Percentiles rank a stretch among this genome's conserved stretches.
Conservation (phyloP, 2,329 filamentous ascomycete genomes). For the Volutella citrinella region DNA sequence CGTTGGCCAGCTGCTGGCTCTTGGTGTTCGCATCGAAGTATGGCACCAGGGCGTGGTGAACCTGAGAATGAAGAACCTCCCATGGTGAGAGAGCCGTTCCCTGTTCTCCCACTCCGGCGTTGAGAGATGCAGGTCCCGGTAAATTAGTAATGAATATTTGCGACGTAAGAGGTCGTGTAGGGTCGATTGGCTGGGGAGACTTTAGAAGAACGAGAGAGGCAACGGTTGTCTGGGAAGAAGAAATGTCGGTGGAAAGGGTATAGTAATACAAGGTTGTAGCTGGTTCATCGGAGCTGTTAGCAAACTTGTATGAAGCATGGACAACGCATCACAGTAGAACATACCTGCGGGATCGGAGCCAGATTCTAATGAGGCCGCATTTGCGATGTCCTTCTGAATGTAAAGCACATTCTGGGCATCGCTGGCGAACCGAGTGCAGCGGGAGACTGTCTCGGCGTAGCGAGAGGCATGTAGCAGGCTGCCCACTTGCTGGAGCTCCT, state of each 20-base stretch:
- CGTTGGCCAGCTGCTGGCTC: conserved; percentile 65
- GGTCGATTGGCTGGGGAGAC: conserved; percentile 82
- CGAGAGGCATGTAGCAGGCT: conserved; percentile 75
- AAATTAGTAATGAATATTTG: conserved; percentile 94
- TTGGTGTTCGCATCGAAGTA: conserved; percentile 98
- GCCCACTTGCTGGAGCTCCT: conserved; percentile 76
- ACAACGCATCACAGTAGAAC: no score
- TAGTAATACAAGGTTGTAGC: conserved; percentile 65
- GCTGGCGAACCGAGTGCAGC: conserved; percentile 84
- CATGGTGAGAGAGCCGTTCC: conserved; percentile 76
- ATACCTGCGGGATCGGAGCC: conserved; percentile 44
- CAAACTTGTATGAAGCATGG: no score
- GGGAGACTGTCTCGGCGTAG: conserved; percentile 76
- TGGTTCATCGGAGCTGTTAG: no score
- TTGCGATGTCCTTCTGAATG: conserved; percentile 76
- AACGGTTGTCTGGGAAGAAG: conserved; percentile 73
- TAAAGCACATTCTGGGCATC: conserved; percentile 88
- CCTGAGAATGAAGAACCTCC: conserved; percentile 86
- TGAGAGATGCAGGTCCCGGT: conserved; percentile 73
- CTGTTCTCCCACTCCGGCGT: conserved; percentile 65
- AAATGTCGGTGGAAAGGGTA: conserved; percentile 77
- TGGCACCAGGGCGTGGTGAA: conserved; percentile 87
- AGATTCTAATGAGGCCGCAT: conserved; percentile 50
- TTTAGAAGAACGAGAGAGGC: conserved; percentile 89
- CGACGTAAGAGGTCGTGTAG: conserved; percentile 73